Conservation (phyloP, 768 basidiomycete genomes). For the Amanita muscaria region DNA sequence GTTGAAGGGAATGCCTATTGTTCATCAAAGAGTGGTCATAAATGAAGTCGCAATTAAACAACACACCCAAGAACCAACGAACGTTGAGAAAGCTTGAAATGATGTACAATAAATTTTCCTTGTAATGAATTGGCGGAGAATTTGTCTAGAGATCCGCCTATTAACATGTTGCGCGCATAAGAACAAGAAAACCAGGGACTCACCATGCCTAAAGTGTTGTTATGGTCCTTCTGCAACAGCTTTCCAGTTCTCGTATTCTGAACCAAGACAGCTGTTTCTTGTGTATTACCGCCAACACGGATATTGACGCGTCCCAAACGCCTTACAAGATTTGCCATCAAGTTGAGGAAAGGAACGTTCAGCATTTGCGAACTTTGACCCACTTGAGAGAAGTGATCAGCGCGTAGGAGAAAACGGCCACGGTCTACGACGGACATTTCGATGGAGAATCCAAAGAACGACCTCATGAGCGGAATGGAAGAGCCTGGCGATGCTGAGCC, state of each 20-base stretch:
- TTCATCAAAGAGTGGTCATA: too few species aligned
- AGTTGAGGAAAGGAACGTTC: too few species aligned
- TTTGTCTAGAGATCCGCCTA: slow-evolving; percentile 41
- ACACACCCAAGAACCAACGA: too few species aligned
- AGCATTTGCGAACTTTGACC: slow-evolving; percentile 58
- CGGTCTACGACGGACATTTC: slow-evolving; percentile 64
- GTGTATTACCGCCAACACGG: too few species aligned
- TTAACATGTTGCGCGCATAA: not conserved
- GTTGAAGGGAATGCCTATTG: too few species aligned
- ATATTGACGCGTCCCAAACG: too few species aligned
- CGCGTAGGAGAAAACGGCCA: not conserved
- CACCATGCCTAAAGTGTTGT: slow-evolving; percentile 4
- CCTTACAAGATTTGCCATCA: too few species aligned
- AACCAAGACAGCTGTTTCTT: slow-evolving; percentile 54
- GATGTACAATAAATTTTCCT: slow-evolving; percentile 58
- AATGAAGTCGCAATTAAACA: too few species aligned
- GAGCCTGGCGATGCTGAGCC: slow-evolving; percentile 15
- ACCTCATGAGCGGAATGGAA: slow-evolving; percentile 36
- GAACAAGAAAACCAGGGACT: slow-evolving; percentile 17
- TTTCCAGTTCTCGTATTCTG: slow-evolving; percentile 37
- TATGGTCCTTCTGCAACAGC: slow-evolving; percentile 37
- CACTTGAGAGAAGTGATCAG: slow-evolving; percentile 24
- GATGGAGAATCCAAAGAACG: slow-evolving; percentile 69
- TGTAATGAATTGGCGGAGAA: slow-evolving; percentile 59
- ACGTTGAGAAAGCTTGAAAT: slow-evolving; percentile 49